Conservation (phyloP, 352 stramenopile species). For the Phytophthora meadii region DNA sequence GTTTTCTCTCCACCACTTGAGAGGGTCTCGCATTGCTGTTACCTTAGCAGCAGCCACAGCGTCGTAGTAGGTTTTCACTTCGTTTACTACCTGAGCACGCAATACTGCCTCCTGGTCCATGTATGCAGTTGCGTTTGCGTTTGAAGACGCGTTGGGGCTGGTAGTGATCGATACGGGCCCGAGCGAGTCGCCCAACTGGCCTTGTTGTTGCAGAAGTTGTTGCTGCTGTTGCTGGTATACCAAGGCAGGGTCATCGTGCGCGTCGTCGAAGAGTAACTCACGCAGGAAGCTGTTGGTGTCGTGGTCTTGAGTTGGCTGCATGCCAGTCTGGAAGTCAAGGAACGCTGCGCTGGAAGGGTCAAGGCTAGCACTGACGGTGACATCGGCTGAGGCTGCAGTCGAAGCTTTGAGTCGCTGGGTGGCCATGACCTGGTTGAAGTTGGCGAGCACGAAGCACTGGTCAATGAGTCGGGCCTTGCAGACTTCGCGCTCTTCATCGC, state of each 20-base stretch:
- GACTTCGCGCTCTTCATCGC: slow-evolving; percentile 46
- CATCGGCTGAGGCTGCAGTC: slow-evolving; percentile 6
- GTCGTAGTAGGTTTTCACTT: slow-evolving; percentile 55
- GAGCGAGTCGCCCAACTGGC: slow-evolving; percentile 25
- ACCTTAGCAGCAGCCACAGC: slow-evolving; percentile 42
- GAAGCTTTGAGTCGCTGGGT: slow-evolving; percentile 41
- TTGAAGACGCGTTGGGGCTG: slow-evolving; percentile 5
- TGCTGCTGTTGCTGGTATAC: slow-evolving; percentile 45
- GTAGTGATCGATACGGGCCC: slow-evolving; percentile 11
- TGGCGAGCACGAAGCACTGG: slow-evolving; percentile 47
- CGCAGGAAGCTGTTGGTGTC: slow-evolving; percentile 57
- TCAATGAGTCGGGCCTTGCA: slow-evolving; percentile 51
- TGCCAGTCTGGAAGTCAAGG: slow-evolving; percentile 44
- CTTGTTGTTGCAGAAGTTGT: slow-evolving; percentile 35
- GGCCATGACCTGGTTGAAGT: slow-evolving; percentile 45
- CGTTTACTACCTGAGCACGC: slow-evolving; percentile 37
- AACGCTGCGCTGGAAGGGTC: slow-evolving; percentile 39
- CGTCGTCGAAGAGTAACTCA: slow-evolving; percentile 56
- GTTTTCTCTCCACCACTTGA: slow-evolving; percentile 57
- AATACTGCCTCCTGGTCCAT: slow-evolving; percentile 47
- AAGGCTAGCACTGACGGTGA: slow-evolving; percentile 11
- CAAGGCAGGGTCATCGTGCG: slow-evolving; percentile 42
- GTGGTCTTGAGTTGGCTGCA: slow-evolving; percentile 46
- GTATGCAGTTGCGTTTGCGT: slow-evolving; percentile 14
- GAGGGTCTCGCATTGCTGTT: slow-evolving; percentile 46